Evolutionary conservation across 805 yeast species (phyloP).

Genomic region (Starmerella vitae): DNA sequence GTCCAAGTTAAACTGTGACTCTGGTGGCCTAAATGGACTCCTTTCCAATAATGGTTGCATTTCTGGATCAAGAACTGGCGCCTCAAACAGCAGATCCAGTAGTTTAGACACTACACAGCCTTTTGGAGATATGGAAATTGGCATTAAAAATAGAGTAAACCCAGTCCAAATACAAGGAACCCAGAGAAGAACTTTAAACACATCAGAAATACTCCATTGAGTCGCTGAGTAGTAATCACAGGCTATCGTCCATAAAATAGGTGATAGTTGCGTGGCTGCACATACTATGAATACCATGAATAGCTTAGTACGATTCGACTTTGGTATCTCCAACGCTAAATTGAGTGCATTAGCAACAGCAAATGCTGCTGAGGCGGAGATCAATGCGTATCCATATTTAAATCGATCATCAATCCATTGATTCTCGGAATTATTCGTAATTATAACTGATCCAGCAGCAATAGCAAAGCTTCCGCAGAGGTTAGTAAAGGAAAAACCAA

Average conservation of each 20-base stretch:
- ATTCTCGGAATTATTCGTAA: slow-evolving; percentile 12
- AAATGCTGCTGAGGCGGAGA: slow-evolving; percentile 17
- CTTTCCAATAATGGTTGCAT: background rate
- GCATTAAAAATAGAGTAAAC: slow-evolving; percentile 9
- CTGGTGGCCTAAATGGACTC: background rate
- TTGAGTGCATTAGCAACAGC: slow-evolving; percentile 10
- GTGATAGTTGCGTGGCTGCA: slow-evolving; percentile 9
- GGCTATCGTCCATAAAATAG: slow-evolving; percentile 4
- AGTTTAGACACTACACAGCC: background rate
- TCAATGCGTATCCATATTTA: slow-evolving; percentile 14
- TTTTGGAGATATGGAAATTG: slow-evolving; percentile 1
- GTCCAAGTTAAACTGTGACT: background rate
- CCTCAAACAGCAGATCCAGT: background rate
- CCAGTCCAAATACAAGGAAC: slow-evolving; percentile 4
- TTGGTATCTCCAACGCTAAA: background rate
- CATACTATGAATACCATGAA: slow-evolving; percentile 1
- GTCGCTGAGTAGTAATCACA: background rate
- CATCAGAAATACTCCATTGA: slow-evolving; percentile 1
- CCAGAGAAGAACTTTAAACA: slow-evolving; percentile 9
- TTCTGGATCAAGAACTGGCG: slow-evolving; percentile 1
- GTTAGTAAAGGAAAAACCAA: slow-evolving; percentile 17
- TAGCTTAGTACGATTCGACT: background rate
- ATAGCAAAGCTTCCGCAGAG: slow-evolving; percentile 14
- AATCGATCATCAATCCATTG: slow-evolving; percentile 15
- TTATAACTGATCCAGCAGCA: slow-evolving; percentile 17